Conservation (phyloP, 805 yeast genomes). For the Ogataea dorogensis region DNA sequence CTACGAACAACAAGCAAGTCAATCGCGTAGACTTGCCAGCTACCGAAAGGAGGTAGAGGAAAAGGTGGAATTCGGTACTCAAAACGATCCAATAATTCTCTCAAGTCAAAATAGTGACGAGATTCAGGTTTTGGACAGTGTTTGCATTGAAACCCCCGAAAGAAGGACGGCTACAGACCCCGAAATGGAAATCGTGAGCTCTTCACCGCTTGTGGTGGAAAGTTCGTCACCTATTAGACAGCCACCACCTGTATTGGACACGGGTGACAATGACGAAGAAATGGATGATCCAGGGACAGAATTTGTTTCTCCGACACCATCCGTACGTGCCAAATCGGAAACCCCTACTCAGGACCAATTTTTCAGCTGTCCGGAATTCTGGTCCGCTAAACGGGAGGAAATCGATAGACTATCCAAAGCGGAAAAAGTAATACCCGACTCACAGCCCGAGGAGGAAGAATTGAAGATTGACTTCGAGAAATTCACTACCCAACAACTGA, state of each 20-base stretch:
- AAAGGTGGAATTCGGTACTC: conserved; percentile 14
- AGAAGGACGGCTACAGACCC: background rate
- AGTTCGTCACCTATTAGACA: conserved; percentile 6
- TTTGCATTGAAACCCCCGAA: conserved; percentile 7
- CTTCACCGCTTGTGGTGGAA: conserved; percentile 18
- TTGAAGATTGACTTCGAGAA: conserved; percentile 16
- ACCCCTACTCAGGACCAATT: conserved; percentile 8
- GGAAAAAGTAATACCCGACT: conserved; percentile 21
- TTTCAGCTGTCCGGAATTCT: conserved; percentile 17
- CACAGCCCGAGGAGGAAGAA: conserved; percentile 16
- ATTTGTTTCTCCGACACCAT: background rate
- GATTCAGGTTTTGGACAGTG: conserved; percentile 24
- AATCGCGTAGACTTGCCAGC: background rate
- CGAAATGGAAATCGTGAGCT: conserved; percentile 19
- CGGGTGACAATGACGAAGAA: background rate
- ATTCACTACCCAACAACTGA: conserved; percentile 20
- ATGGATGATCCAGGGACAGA: background rate
- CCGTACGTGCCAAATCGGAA: background rate
- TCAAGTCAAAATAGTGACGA: conserved; percentile 12
- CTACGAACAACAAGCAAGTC: conserved; percentile 3
- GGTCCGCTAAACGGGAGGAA: conserved; percentile 15
- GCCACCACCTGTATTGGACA: background rate
- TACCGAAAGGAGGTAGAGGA: conserved; percentile 2
- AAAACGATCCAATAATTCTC: conserved; percentile 17
- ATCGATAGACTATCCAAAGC: conserved; percentile 11